Conservation (phyloP, 2,329 filamentous ascomycete genomes). For the Stemphylium vesicarium region DNA sequence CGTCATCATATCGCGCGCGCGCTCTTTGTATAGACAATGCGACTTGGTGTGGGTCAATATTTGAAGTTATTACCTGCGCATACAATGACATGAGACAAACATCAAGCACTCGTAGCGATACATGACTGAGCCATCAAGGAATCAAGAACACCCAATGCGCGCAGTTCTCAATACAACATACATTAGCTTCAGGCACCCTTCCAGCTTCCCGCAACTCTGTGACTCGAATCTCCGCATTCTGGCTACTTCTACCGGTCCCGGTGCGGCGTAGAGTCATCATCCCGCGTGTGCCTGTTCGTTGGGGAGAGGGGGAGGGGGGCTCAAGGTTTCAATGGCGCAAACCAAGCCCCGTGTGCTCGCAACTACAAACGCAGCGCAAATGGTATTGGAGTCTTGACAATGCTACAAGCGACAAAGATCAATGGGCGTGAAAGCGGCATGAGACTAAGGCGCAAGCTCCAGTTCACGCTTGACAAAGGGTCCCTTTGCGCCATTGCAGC, state of each 20-base stretch:
- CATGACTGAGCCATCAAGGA: not conserved
- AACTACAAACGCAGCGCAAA: constrained; percentile 9
- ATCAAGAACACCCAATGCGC: not conserved
- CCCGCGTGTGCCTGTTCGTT: not conserved
- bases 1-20: too few species aligned
- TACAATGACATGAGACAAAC: too few species aligned
- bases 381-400: not conserved
- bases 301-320: not conserved
- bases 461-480: constrained; percentile 3
- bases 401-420: not conserved
- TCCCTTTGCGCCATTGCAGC: constrained; percentile 22
- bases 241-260: constrained; percentile 7
- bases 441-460: constrained; percentile 9
- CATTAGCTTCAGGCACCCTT: not conserved
- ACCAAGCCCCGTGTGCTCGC: not conserved
- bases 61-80: too few species aligned
- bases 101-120: too few species aligned
- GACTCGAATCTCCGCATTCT: not conserved
- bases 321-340: not conserved
- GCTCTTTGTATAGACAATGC: too few species aligned
- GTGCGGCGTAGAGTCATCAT: constrained; percentile 5
- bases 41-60: too few species aligned
- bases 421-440: not conserved
- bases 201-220: too few species aligned
- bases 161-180: not conserved